Evolutionary conservation across 140 eudicot genomes (phyloP).

Genomic region (Senecio squalidus): DNA sequence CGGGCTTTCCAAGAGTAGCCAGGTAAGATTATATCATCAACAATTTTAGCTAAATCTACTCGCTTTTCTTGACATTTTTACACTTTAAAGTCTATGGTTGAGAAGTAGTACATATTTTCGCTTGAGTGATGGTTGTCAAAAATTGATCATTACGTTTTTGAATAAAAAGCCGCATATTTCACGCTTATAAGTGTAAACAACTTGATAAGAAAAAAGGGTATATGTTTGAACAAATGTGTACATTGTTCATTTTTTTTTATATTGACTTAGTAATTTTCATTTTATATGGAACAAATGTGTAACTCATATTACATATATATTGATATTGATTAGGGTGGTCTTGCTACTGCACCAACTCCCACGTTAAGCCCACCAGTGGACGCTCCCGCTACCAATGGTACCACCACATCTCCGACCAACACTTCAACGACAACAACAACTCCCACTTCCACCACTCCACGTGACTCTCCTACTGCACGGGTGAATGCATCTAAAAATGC

Average conservation of each 20-base stretch:
- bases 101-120: too few relatives aligned
- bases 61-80: neutral
- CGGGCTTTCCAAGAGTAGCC: slow-evolving; percentile 53
- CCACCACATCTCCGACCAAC: slow-evolving; percentile 25
- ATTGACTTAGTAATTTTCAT: neutral
- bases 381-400: slow-evolving; percentile 17
- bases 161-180: neutral
- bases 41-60: neutral
- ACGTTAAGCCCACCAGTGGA: slow-evolving; percentile 22
- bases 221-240: neutral
- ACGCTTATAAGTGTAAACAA: neutral
- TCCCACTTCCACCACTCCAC: slow-evolving; percentile 27
- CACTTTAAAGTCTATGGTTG: too few relatives aligned
- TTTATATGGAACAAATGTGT: neutral
- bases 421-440: slow-evolving; percentile 22
- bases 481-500: slow-evolving; percentile 33
- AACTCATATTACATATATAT: neutral
- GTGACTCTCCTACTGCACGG: slow-evolving; percentile 22
- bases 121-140: neutral
- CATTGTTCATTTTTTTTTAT: neutral
- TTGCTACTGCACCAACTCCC: slow-evolving; percentile 31
- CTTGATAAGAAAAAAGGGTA: neutral
- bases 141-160: neutral
- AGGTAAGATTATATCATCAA: slow-evolving; percentile 26
- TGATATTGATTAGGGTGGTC: slow-evolving; percentile 30